phyloP scores from a whole-genome alignment of 2,329 filamentous ascomycete genomes.

The Talaromyces sp. region DNA sequence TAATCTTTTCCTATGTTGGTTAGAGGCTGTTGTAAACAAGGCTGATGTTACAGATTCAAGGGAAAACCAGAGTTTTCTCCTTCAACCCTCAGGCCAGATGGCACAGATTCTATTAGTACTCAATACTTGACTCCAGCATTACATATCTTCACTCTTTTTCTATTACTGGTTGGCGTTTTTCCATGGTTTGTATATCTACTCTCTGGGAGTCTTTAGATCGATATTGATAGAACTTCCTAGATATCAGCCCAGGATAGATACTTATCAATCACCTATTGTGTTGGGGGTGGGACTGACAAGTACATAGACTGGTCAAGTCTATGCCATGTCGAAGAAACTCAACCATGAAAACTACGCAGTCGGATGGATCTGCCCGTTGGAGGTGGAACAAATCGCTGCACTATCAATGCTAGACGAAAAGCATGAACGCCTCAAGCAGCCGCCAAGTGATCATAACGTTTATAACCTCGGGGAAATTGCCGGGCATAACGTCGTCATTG shows the following conservation, averaged over 20 bases:
- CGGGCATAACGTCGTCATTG: conserved; percentile 15
- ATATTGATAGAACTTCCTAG: background rate
- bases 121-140: background rate
- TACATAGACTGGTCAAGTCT: background rate
- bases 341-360: conserved; percentile 19
- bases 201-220: background rate
- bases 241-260: background rate
- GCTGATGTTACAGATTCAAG: background rate
- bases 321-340: background rate
- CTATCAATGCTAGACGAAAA: conserved; percentile 19
- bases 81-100: background rate
- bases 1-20: background rate
- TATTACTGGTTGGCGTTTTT: background rate
- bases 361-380: conserved; percentile 24
- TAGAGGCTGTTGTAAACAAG: background rate
- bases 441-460: conserved; percentile 8
- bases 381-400: conserved; percentile 21
- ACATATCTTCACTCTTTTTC: background rate
- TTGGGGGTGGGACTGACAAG: background rate
- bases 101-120: background rate
- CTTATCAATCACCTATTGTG: background rate
- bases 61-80: background rate
- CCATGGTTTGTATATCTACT: background rate
- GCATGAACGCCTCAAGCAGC: conserved; percentile 5
- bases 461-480: conserved; percentile 13